Conservation (phyloP, 768 basidiomycete genomes). For the Candolleomyces efflorescens region DNA sequence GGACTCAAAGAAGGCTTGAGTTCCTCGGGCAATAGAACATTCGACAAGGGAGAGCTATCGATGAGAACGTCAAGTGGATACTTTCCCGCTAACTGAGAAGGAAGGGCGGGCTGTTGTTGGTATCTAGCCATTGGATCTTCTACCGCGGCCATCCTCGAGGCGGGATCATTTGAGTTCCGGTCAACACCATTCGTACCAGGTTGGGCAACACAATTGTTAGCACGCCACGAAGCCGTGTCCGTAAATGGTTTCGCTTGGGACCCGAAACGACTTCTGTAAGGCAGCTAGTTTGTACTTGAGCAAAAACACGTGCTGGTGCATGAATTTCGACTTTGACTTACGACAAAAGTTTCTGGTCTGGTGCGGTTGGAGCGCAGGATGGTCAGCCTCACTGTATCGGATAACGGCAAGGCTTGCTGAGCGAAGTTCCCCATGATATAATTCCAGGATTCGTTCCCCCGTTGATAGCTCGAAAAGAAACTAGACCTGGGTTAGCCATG, state of each 20-base stretch:
- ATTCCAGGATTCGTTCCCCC: conserved; percentile 27
- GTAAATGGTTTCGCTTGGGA: conserved; percentile 41
- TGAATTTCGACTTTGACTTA: conserved; percentile 18
- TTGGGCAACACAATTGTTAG: conserved; percentile 49
- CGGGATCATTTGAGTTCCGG: conserved; percentile 20
- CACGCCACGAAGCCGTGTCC: conserved; percentile 44
- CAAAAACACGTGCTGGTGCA: no score
- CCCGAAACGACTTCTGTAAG: conserved; percentile 53
- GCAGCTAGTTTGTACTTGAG: conserved; percentile 33
- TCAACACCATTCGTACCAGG: conserved; percentile 47
- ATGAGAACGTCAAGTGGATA: conserved; percentile 47
- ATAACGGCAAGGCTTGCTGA: conserved; percentile 43
- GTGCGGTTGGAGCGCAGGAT: conserved; percentile 37
- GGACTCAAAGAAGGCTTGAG: conserved; percentile 34
- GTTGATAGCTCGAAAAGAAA: conserved; percentile 39
- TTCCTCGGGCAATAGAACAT: conserved; percentile 38
- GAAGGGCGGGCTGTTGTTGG: conserved; percentile 36
- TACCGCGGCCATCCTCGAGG: conserved; percentile 3
- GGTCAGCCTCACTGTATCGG: conserved; percentile 38
- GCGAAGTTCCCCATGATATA: conserved; percentile 50
- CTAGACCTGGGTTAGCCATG: conserved; percentile 16
- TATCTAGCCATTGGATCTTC: conserved; percentile 30
- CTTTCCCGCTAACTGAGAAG: conserved; percentile 24
- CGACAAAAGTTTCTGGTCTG: conserved; percentile 39
- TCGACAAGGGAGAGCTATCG: conserved; percentile 40